Evolutionary conservation across 116 monocot genomes (phyloP), one percentile per base, ranked within the genome.

Genomic region (Trichopus zeylanicus): DNA sequence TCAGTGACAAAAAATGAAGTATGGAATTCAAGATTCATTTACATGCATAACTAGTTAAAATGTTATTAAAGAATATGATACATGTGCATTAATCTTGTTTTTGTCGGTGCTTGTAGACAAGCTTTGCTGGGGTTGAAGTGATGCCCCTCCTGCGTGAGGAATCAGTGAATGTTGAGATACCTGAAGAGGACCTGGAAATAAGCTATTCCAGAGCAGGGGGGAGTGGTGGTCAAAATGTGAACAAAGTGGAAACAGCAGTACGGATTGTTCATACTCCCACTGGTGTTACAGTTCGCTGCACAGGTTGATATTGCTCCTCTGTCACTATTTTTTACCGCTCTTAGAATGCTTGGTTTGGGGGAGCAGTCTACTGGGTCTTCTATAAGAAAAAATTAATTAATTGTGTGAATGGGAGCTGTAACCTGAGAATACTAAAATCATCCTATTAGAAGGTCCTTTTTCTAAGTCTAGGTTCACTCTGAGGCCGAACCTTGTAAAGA

Each of bases 141-240:
- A 97, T 97, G 97, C 97, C 97, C 27, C 84, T 97, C 64, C 84
- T 97, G 37, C 87, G 86, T 26, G 89, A 93, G 62, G 97, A 91
- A 39, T 91, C 91, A 31, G 21, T 81, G 28, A 66, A 84, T 69
- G 69, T 97, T 51, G 91, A 91, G 18, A 91, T 91, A 65, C 97
- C 97, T 23, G 91, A 97, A 62, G 86, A 91, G 57, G 97, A 97
- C 60, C 72, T 91, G 62, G 97, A 97, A 57, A 91, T 97, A 54
- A 77, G 73, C 55, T 81, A 19, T 67, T 70, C 84, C 19, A 78
- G 91, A 73, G 95, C 91, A 35, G 95, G 95, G 2, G 95, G 95
- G 7, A 97, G 84, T 56, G 91, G 95, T 23, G 95, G 95, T 31
- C 95, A 90, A 68, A 97, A 97, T 74, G 95, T 97, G 35, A 97